Conservation (phyloP, 129 eudicot genomes). For the Smallanthus sonchifolius region DNA sequence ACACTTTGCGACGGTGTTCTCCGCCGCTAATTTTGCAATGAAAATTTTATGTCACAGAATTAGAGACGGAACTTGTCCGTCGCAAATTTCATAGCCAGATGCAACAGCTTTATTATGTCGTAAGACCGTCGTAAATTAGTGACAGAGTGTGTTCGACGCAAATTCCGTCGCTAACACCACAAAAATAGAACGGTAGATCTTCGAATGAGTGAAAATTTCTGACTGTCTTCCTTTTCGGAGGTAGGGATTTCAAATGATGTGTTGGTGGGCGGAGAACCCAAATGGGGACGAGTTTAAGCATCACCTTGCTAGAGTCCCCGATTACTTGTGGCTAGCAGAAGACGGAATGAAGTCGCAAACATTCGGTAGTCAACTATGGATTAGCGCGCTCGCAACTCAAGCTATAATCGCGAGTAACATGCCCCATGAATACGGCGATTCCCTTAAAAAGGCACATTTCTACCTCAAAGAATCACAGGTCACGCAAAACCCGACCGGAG, state of each 20-base stretch:
- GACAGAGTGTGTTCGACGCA: neutral
- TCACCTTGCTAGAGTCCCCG: slow-evolving; percentile 64
- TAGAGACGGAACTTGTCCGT: neutral
- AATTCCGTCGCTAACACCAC: too few species aligned
- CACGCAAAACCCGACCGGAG: slow-evolving; percentile 46
- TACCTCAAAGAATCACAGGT: slow-evolving; percentile 67
- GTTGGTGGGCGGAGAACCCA: slow-evolving; percentile 73
- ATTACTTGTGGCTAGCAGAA: slow-evolving; percentile 72
- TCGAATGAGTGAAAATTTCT: neutral
- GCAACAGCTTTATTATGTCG: neutral
- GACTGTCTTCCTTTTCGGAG: neutral
- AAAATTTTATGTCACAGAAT: too few species aligned
- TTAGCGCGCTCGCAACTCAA: slow-evolving; percentile 48
- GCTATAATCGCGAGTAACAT: slow-evolving; percentile 55
- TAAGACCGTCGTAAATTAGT: neutral
- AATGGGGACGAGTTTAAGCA: slow-evolving; percentile 56
- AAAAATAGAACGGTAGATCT: too few species aligned
- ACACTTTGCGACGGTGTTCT: too few species aligned
- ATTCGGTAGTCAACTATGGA: slow-evolving; percentile 71
- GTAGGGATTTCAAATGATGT: slow-evolving; percentile 73
- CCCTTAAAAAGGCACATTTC: slow-evolving; percentile 57
- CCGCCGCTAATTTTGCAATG: too few species aligned
- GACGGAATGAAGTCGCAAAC: slow-evolving; percentile 79
- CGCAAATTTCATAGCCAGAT: neutral
- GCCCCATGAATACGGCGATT: slow-evolving; percentile 70